Conservation (phyloP, 176 grass and related monocot genomes). For the Aegilops speltoides region DNA sequence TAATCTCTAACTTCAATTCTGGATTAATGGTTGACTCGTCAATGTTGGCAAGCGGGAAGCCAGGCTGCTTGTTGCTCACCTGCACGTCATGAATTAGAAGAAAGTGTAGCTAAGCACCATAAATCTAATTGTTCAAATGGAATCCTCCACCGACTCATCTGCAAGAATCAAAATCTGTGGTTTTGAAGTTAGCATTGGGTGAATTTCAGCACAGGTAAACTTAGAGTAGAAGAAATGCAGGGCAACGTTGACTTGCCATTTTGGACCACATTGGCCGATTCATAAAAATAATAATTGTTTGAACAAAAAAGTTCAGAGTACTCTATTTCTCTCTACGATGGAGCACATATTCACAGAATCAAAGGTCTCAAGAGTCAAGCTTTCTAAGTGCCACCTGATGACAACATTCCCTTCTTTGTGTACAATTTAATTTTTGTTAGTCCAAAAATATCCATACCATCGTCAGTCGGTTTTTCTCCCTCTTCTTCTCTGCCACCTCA, state of each 20-base stretch:
- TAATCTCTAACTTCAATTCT: no score
- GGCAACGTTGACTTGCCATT: not conserved
- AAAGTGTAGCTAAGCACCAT: conserved; percentile 74
- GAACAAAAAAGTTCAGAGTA: not conserved
- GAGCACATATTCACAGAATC: no score
- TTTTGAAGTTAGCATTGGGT: conserved; percentile 56
- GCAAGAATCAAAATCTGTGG: conserved; percentile 97
- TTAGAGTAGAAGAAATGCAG: not conserved
- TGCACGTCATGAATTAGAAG: conserved; percentile 96
- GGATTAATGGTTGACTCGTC: no score
- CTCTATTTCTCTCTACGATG: not conserved
- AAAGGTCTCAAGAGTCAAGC: no score
- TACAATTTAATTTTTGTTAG: no score
- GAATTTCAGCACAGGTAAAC: not conserved
- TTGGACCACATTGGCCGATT: not conserved
- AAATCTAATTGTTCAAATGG: conserved; percentile 77
- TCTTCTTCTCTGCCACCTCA: no score
- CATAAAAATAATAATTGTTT: not conserved
- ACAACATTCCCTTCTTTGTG: no score
- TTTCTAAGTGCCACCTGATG: no score
- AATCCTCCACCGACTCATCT: conserved; percentile 95
- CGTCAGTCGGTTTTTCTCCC: no score
- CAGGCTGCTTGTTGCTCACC: conserved; percentile 30
- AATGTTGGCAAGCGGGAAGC: no score
- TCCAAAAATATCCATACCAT: no score